Base-by-base conservation (phyloP, 306 rosid species). In the Vachellia collinsii region DNA sequence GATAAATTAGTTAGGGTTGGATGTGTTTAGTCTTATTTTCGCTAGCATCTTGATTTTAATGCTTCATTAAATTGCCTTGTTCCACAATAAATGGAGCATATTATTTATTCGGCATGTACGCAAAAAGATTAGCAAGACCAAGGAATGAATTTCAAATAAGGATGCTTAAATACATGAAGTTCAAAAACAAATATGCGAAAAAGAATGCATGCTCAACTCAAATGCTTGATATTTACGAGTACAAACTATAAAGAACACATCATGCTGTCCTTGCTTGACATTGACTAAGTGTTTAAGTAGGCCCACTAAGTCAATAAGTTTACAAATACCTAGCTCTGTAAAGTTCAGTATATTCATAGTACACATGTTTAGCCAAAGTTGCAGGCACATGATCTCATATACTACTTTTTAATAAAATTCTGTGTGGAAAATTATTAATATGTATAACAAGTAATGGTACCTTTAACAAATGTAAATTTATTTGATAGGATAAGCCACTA, bases 171-270 rank as follows among this genome's bases (percentile, higher is more conserved):
- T 22, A 54, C 41, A 56, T 34, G 17, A 54, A 77, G 65, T 54
- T 43, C 46, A 50, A 61, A 56, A 62, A 70, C 43, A 80, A 80
- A 76, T 16, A 76, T 36, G 38, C 13, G 53, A 44, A 72, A 72
- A 64, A 2, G 38, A 64, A 65, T 20, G 44, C 50, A 38, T 59
- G 46, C 13, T 59, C 41, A 62, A 11, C 43, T 23, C 23, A 41
- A 23, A 63, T 39, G 48, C 43, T 62, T 39, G 7, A 43, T 39
- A 22, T 41, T 72, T 16, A 48, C 62, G 25, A 0, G 47, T 74
- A 58, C 5, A 41, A 13, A 17, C 12, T 67, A 64, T 59, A 36
- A n/a, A 47, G 58, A 51, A 66, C 17, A 2, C 67, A 77, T 9
- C 41, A 38, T 20, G 75, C 65, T 13, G 36, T 16, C 19, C 54